Base-by-base conservation (phyloP, 108 stramenopile species). In the Hondaea fermentalgiana region DNA sequence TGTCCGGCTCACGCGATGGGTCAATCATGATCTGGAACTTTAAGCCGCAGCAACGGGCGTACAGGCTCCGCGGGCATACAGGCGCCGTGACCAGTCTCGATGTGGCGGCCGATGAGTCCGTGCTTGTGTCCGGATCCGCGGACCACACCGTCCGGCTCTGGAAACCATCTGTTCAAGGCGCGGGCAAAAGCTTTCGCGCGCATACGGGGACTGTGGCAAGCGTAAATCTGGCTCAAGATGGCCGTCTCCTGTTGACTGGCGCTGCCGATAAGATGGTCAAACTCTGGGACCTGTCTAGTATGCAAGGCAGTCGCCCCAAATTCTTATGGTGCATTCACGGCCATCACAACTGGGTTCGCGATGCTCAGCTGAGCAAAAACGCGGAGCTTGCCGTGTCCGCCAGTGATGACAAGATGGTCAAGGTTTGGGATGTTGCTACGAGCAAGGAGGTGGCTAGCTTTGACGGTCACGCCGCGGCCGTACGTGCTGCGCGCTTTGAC, bases 181-280 rank as follows among this genome's bases (percentile, higher is more conserved):
- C 92, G 51, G 89, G 87, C 59, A 60, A 57, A 16, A 59, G 72
- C 8, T 60, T 95, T 25, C 93, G 93, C 72, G 94, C 92, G 5
- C 94, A 95, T 72, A 59, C 90, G 23, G 92, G 92, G 0, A 89
- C 90, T 5, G 94, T 95, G 44, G 88, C 93, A 14, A 45, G 91
- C 71, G 93, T 93, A n/a, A 55, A 89, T 29, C 94, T 94, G 28
- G 72, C 93, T 25, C 23, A 58, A 44, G 93, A 94, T 72, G 60
- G 69, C 8, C 76, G 88, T 21, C 60, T 64, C 25, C 60, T 95
- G 43, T 72, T 95, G 44, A 94, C 93, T 16, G 93, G 88, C 47
- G 91, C 93, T 4, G 94, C 94, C 28, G 95, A 95, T 83, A 95
- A 95, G 89, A 92, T 91, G 14, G 69, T 92, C 58, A 95, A 95